phyloP scores from a whole-genome alignment of 1,139 yeast species.

The Blastobotrys aristatus region DNA sequence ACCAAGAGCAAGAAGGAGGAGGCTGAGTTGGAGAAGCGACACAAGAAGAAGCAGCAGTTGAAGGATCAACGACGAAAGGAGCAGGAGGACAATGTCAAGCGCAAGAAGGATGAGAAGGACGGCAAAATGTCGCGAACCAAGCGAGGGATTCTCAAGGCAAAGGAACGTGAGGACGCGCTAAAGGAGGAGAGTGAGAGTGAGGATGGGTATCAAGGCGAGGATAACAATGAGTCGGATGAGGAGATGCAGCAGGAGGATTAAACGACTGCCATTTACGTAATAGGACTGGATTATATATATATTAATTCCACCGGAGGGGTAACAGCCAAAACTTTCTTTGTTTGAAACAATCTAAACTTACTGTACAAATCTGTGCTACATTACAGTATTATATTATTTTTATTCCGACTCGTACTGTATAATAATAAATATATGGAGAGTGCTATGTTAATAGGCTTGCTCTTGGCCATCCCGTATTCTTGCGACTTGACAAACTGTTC shows the following conservation, averaged over 20 bases:
- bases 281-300: no score
- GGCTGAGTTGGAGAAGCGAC: constrained; percentile 59
- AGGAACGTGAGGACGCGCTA: constrained; percentile 26
- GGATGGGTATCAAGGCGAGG: constrained; percentile 14
- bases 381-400: no score
- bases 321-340: no score
- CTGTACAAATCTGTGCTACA: no score
- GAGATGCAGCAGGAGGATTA: not conserved
- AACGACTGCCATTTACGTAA: no score
- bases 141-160: constrained; percentile 54
- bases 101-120: constrained; percentile 67
- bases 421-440: no score
- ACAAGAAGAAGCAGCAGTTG: constrained; percentile 54
- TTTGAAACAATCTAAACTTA: no score
- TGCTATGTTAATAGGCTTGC: no score
- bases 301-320: no score
- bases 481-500: constrained; percentile 77
- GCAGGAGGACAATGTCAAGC: constrained; percentile 74
- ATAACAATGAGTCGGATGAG: not conserved
- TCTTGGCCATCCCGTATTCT: constrained; percentile 76
- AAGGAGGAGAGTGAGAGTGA: constrained; percentile 38
- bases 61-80: constrained; percentile 69
- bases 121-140: constrained; percentile 54
- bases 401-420: no score
- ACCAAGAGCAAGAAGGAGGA: constrained; percentile 59